These are phyloP conservation scores for Novymonas esmeraldas DNA, from an alignment of 208 protist species.

Conservation along the genomic window DNA sequence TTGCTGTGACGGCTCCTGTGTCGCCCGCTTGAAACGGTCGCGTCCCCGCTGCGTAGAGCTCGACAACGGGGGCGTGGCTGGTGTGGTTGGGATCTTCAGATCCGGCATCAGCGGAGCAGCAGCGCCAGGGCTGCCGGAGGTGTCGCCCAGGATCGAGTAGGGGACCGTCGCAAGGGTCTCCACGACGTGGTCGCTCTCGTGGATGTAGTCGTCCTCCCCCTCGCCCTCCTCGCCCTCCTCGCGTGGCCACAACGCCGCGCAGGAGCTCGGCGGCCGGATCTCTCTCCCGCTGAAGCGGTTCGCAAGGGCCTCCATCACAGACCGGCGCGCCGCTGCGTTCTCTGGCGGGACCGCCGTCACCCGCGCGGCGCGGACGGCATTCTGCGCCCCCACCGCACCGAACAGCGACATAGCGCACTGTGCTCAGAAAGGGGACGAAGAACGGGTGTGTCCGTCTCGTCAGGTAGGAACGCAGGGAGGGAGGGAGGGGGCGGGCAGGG, in stretches of 20 bases:
- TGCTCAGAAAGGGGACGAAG: background rate
- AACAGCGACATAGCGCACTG: background rate
- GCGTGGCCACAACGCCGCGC: background rate
- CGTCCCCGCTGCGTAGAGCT: background rate
- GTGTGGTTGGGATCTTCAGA: background rate
- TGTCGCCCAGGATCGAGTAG: constrained; percentile 9
- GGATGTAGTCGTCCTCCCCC: too few species aligned
- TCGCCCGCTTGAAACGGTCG: too few species aligned
- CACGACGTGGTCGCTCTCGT: constrained; percentile 9
- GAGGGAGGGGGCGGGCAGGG: too few species aligned
- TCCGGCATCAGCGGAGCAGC: background rate
- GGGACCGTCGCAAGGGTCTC: constrained; percentile 9
- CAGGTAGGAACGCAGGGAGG: too few species aligned
- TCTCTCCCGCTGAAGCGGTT: constrained; percentile 3
- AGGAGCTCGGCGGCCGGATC: background rate
- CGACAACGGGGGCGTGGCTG: background rate
- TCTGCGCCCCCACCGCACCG: too few species aligned
- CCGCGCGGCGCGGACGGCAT: too few species aligned
- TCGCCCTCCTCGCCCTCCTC: background rate
- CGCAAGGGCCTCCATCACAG: constrained; percentile 5
- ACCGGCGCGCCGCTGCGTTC: background rate
- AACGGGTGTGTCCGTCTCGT: too few species aligned
- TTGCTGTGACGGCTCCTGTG: background rate
- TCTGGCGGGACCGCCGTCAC: too few species aligned
- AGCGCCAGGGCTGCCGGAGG: background rate